Base-by-base conservation (phyloP, 352 stramenopile species). In the Peronospora farinosa region DNA sequence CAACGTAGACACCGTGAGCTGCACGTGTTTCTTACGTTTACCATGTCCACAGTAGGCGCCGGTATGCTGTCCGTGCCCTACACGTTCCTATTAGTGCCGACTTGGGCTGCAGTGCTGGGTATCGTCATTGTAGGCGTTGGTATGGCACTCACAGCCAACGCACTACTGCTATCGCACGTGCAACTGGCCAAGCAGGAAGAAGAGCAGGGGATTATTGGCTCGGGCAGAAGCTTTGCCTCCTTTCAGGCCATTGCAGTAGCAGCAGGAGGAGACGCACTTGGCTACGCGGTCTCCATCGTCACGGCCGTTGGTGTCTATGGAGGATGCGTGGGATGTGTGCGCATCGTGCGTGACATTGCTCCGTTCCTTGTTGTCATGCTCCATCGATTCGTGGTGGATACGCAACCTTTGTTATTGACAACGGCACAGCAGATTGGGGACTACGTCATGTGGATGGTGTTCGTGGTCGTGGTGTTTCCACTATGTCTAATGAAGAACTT, bases 1-100 rank as follows among this genome's bases (percentile, higher is more conserved):
- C 47, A 75, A 46, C 39, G 61, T n/a, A 43, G 43, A 25, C 60
- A 69, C 31, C 69, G 69, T 19, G 59, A 79, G 15, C 56, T 84
- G 49, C 70, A 79, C 59, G 77, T 88, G n/a, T 84, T 88, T 55
- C 60, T 86, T 17, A 86, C 72, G 46, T 68, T 90, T 53, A 77
- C 86, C 56, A 84, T 88, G 71, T 87, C 76, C 36, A 81, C 82
- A 16, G 74, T 88, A 19, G 79, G 79, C 33, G 76, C 73, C 12
- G 79, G 79, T 15, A 77, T 88, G 73, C 61, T 90, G 11, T 75
- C 70, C 0, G 60, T 90, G 40, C 76, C 79, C 12, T 90, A 84
- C 61, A 84, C 75, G 30, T 90, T 90, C 46, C 40, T 84, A 19
- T 48, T 82, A 12, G 57, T 78, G 27, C 63, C 76, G 0, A 63